A percentile compares a stretch with the other conserved stretches of the same genome.
These are phyloP conservation scores for Globisporangium perplexum DNA, from an alignment of 352 stramenopile genomes.

Conservation along the genomic window DNA sequence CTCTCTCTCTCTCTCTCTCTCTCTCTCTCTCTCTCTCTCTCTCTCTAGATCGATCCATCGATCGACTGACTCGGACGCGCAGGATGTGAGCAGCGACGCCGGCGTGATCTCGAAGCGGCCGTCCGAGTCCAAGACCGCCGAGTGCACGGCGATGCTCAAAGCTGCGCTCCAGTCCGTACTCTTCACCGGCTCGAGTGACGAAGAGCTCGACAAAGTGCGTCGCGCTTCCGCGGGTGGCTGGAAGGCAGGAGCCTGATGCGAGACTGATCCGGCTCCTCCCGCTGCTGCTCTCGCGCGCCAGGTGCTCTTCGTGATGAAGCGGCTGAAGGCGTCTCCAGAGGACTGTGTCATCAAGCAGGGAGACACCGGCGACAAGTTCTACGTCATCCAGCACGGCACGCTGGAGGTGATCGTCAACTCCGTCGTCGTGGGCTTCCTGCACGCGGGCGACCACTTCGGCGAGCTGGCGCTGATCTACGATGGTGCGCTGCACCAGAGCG, in stretches of 20 bases:
- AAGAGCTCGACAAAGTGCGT: constrained; percentile 58
- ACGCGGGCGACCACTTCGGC: constrained; percentile 75
- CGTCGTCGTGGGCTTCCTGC: constrained; percentile 44
- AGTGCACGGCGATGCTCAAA: constrained; percentile 44
- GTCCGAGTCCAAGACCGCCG: constrained; percentile 57
- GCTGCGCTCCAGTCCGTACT: constrained; percentile 52
- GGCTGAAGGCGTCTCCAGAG: constrained; percentile 41
- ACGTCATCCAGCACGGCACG: constrained; percentile 64
- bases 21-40: too few relatives aligned
- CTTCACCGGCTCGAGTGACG: constrained; percentile 55
- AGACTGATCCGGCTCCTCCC: too few relatives aligned
- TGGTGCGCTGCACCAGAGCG: constrained; percentile 16
- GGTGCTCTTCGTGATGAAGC: constrained; percentile 82
- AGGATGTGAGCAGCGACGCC: constrained; percentile 35
- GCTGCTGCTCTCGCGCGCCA: constrained; percentile 12
- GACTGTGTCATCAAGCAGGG: constrained; percentile 92
- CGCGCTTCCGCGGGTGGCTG: not conserved
- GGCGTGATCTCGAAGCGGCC: constrained; percentile 30
- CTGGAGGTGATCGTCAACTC: constrained; percentile 72
- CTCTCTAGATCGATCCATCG: too few relatives aligned
- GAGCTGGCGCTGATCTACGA: constrained; percentile 90
- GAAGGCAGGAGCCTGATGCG: not conserved
- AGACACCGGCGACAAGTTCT: constrained; percentile 91
- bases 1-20: too few relatives aligned
- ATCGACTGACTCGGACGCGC: not conserved